These are phyloP conservation scores for Austroboletus novae-zelandiae DNA, from an alignment of 1,284 basidiomycete species.

Conservation along the genomic window DNA sequence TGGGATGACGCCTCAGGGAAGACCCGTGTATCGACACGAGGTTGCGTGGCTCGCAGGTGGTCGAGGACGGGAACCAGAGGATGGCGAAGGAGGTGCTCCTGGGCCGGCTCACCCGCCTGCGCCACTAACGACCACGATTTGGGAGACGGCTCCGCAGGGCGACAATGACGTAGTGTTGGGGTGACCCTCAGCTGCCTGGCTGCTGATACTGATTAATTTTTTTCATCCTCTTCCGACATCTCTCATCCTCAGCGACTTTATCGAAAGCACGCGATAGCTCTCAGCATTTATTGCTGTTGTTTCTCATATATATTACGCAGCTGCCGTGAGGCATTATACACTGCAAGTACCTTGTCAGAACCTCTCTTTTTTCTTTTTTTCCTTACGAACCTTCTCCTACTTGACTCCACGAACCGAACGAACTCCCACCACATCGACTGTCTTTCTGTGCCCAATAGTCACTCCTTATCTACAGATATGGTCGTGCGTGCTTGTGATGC, in stretches of 20 bases:
- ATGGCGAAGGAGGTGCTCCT: conserved; percentile 17
- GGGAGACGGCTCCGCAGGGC: conserved; percentile 29
- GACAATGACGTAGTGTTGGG: conserved; percentile 34
- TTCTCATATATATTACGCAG: conserved; percentile 1
- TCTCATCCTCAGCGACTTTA: conserved; percentile 1
- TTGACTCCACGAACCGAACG: conserved; percentile 5
- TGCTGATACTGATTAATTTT: conserved; percentile 8
- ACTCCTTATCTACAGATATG: conserved; percentile 15
- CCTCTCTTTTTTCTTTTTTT: neutral
- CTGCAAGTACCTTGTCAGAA: conserved; percentile 5
- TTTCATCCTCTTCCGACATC: neutral
- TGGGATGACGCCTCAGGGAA: conserved; percentile 30
- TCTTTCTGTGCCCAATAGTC: conserved; percentile 3
- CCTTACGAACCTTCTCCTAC: conserved; percentile 5
- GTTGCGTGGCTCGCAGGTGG: conserved; percentile 26
- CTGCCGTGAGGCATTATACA: conserved; percentile 4
- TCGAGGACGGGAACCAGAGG: conserved; percentile 18
- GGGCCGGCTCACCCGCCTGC: conserved; percentile 19
- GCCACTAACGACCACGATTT: conserved; percentile 24
- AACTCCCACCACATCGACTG: neutral
- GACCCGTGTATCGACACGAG: conserved; percentile 30
- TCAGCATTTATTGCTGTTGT: conserved; percentile 5
- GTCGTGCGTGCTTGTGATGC: conserved; percentile 14
- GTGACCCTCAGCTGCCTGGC: conserved; percentile 9
- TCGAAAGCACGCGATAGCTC: conserved; percentile 5